Evolutionary conservation across 2,329 filamentous ascomycete genomes (phyloP).

Genomic region (Calonectria hawksworthii): DNA sequence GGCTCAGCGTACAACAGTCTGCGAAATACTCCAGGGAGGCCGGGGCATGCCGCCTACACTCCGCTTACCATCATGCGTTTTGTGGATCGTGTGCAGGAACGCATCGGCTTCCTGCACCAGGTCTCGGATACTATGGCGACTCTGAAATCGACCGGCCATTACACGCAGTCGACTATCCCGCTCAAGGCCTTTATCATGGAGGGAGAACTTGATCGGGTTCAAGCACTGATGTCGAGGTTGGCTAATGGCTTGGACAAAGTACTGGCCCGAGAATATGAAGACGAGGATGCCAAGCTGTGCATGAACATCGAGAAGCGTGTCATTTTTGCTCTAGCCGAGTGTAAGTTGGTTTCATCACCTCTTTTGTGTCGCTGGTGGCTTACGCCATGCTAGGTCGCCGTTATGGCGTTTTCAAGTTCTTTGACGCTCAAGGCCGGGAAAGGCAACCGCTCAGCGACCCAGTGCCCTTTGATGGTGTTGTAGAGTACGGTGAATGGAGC

Average conservation of each 20-base stretch:
- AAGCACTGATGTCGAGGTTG: background rate
- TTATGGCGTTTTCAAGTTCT: background rate
- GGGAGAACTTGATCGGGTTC: background rate
- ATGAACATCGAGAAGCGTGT: background rate
- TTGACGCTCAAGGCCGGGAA: background rate
- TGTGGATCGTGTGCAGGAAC: background rate
- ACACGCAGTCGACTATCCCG: background rate
- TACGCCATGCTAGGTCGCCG: background rate
- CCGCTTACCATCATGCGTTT: background rate
- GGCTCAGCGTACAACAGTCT: background rate
- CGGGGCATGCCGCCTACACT: too few species aligned
- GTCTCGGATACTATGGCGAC: background rate
- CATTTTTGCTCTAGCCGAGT: background rate
- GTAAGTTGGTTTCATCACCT: background rate
- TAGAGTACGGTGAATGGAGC: background rate
- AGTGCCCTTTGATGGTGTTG: too few species aligned
- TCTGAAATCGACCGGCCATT: background rate
- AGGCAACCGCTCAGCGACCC: too few species aligned
- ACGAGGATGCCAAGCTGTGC: background rate
- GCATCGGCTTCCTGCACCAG: background rate
- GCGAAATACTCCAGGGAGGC: too few species aligned
- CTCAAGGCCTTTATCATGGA: background rate
- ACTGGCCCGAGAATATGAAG: background rate
- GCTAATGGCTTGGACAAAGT: background rate
- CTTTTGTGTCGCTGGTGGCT: background rate